Percentiles rank a stretch among this genome's conserved stretches.
phyloP scores from a whole-genome alignment of 202 grass and related monocot genomes.

The Saccharum hybrid region DNA sequence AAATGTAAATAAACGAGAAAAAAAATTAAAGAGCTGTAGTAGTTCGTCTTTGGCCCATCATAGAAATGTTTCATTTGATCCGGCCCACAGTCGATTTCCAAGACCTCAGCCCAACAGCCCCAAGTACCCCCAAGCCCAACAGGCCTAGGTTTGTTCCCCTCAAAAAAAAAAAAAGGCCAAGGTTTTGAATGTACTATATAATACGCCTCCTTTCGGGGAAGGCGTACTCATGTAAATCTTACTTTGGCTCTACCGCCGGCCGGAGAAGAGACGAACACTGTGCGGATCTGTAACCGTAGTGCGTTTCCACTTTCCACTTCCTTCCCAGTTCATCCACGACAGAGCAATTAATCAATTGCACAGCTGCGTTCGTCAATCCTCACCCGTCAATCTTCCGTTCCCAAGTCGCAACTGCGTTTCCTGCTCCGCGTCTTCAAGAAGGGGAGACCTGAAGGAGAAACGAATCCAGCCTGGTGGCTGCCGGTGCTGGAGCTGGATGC shows the following conservation, averaged over 20 bases:
- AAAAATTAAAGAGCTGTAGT: neutral
- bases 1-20: neutral
- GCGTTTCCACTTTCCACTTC: slow-evolving; percentile 40
- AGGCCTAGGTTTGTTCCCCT: no score
- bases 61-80: no score
- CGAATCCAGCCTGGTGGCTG: slow-evolving; percentile 1
- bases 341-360: slow-evolving; percentile 39
- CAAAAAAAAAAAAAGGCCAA: no score
- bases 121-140: no score
- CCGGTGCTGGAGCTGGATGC: neutral
- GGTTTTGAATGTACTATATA: neutral
- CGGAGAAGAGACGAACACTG: slow-evolving; percentile 15
- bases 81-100: neutral
- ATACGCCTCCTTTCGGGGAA: neutral
- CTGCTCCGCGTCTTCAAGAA: slow-evolving; percentile 23
- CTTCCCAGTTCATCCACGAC: slow-evolving; percentile 6
- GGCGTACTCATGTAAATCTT: fast-evolving
- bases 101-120: neutral
- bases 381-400: neutral
- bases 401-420: slow-evolving; percentile 18
- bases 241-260: neutral
- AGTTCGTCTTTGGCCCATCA: neutral
- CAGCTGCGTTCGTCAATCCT: slow-evolving; percentile 5
- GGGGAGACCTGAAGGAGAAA: neutral
- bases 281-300: slow-evolving; percentile 57